A percentile compares a stretch with the other conserved stretches of the same genome.
These are phyloP conservation scores for Sugiyamaella neomexicana DNA, from an alignment of 1,139 yeast species.

Conservation along the genomic window DNA sequence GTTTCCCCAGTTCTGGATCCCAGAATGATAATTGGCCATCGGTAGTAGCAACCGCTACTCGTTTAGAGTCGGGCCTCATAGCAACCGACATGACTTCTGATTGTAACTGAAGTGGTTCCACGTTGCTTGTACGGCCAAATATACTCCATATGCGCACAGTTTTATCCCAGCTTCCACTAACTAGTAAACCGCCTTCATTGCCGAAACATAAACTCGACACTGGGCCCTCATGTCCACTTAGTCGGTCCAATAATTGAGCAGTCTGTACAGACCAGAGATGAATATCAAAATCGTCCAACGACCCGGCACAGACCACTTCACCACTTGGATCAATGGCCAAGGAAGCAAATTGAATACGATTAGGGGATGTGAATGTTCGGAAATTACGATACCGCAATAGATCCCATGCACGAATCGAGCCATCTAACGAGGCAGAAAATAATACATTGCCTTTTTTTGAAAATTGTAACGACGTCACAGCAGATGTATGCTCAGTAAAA, in stretches of 20 bases:
- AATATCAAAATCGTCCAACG: slow-evolving; percentile 84
- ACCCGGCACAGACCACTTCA: slow-evolving; percentile 94
- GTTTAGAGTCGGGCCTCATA: slow-evolving; percentile 90
- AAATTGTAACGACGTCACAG: slow-evolving; percentile 85
- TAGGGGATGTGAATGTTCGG: slow-evolving; percentile 89
- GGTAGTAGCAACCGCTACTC: slow-evolving; percentile 81
- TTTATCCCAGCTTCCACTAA: slow-evolving; percentile 96
- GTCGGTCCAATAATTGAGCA: slow-evolving; percentile 80
- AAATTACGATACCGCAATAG: slow-evolving; percentile 88
- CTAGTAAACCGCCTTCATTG: slow-evolving; percentile 68
- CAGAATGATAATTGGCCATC: slow-evolving; percentile 86
- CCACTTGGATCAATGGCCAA: slow-evolving; percentile 97
- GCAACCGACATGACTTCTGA: slow-evolving; percentile 84
- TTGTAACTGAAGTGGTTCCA: slow-evolving; percentile 84
- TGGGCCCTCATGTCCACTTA: slow-evolving; percentile 96
- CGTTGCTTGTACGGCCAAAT: slow-evolving; percentile 72
- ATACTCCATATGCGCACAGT: slow-evolving; percentile 92
- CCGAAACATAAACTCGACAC: slow-evolving; percentile 88
- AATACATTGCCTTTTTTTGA: slow-evolving; percentile 86
- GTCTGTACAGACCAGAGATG: slow-evolving; percentile 98
- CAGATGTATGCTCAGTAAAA: slow-evolving; percentile 84
- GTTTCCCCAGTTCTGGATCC: slow-evolving; percentile 80
- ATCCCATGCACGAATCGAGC: slow-evolving; percentile 98
- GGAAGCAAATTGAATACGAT: slow-evolving; percentile 81
- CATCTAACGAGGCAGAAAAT: slow-evolving; percentile 90